phyloP scores from a whole-genome alignment of 495 filamentous ascomycete genomes.

The Pyronema omphalodes region DNA sequence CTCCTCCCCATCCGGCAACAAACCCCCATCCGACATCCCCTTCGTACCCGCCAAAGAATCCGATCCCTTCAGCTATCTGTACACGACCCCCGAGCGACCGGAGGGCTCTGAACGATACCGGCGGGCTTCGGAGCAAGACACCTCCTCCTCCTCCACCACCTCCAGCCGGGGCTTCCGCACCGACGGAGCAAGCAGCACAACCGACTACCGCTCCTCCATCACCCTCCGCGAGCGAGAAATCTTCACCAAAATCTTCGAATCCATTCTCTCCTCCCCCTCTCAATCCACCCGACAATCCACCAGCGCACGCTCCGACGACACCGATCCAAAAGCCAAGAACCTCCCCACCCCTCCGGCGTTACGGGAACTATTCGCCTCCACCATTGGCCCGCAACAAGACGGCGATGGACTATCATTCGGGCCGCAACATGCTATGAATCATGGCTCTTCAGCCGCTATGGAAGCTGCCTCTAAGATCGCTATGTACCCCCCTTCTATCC shows the following conservation, averaged over 20 bases:
- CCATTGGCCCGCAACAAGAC: constrained; percentile 15
- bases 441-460: not conserved
- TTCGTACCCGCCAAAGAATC: not conserved
- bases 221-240: constrained; percentile 17
- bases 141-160: not conserved
- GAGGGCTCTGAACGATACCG: not conserved
- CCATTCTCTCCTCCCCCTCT: constrained; percentile 12
- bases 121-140: too few relatives aligned
- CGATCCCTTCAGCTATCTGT: constrained; percentile 22
- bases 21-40: constrained; percentile 4
- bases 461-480: not conserved
- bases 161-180: not conserved
- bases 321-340: not conserved
- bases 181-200: constrained; percentile 1
- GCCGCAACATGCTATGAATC: not conserved
- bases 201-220: not conserved
- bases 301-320: not conserved
- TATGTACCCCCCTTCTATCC: constrained; percentile 5
- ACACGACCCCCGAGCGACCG: not conserved
- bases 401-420: not conserved
- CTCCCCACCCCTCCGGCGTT: not conserved
- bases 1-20: not conserved
- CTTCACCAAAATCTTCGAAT: constrained; percentile 22
- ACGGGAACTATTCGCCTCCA: constrained; percentile 18
- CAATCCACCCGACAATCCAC: not conserved